Base-by-base conservation (phyloP, 768 basidiomycete genomes). In the Russula sp. region DNA sequence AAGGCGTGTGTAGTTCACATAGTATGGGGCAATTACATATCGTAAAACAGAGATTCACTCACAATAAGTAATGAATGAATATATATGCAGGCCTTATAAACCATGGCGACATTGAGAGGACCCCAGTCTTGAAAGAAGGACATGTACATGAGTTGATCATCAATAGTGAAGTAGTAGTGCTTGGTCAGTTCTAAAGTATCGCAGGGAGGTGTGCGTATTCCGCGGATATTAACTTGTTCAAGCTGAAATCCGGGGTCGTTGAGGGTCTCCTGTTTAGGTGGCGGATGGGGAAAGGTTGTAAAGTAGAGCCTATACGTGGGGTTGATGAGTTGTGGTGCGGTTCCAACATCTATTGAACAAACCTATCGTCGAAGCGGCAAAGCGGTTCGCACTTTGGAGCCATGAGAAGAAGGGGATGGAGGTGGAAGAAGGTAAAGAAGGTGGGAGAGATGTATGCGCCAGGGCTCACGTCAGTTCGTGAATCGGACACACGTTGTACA, bases 71-170 rank as follows among this genome's bases (percentile, higher is more conserved):
- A 80, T 72, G 92, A 88, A 70, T 95, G 93, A 60, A 95, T 87
- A 66, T 93, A 83, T 38, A 96, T 90, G 75, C 93, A 95, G 35
- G 86, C 88, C 74, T 89, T 92, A 77, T 92, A 93, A 36, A 93
- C 89, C 89, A 90, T 90, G n/a, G 89, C 86, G 42, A 93, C 79
- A 71, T 93, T 93, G 57, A 94, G 78, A 35, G 93, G 93, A 14
- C 93, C 93, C 86, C 91, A 95, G 73, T 97, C 93, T 72, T 93
- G 86, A 73, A 89, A 95, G 81, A 97, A 97, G 36, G 89, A 91
- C 66, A 93, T 82, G 77, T 97, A 97, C 67, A 88, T 81, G 41
- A 97, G 81, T 66, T 93, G 88, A 78, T 94, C 88, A 74, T 97
- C 93, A 76, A 96, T 84, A 59, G 89, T 91, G 77, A 96, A 93